phyloP scores from a whole-genome alignment of 2,329 filamentous ascomycete species.

The Akanthomyces uredinophilus region DNA sequence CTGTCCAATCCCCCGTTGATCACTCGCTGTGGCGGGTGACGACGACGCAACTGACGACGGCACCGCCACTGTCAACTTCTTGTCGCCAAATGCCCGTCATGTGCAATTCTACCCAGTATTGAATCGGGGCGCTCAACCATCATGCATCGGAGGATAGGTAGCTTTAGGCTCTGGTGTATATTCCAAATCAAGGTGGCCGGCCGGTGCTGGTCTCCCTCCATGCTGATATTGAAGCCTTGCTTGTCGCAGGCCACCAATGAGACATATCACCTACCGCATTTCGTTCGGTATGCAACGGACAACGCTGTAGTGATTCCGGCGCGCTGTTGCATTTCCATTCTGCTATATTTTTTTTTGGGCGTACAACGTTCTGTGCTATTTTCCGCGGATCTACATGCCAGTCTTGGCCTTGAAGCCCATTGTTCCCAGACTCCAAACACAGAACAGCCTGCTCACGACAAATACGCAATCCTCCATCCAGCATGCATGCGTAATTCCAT shows the following conservation, averaged over 20 bases:
- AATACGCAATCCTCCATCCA: background rate
- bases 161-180: background rate
- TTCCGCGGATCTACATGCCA: too few relatives aligned
- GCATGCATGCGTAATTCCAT: background rate
- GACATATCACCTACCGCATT: too few relatives aligned
- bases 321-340: too few relatives aligned
- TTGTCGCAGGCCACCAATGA: too few relatives aligned
- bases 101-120: background rate
- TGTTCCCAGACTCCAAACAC: background rate
- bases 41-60: slow-evolving; percentile 5
- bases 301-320: too few relatives aligned
- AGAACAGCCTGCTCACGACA: background rate
- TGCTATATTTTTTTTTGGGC: too few relatives aligned
- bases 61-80: background rate
- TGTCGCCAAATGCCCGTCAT: background rate
- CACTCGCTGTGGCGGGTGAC: background rate
- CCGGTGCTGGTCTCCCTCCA: too few relatives aligned
- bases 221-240: too few relatives aligned
- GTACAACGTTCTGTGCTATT: too few relatives aligned
- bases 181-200: too few relatives aligned
- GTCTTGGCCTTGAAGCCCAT: background rate
- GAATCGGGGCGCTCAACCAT: background rate
- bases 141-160: background rate
- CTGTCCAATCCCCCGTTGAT: background rate
- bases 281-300: too few relatives aligned